Percentiles rank a stretch among this genome's conserved stretches.
Conservation (phyloP, 139 green algal species). For the Spirogloea muscicola region DNA sequence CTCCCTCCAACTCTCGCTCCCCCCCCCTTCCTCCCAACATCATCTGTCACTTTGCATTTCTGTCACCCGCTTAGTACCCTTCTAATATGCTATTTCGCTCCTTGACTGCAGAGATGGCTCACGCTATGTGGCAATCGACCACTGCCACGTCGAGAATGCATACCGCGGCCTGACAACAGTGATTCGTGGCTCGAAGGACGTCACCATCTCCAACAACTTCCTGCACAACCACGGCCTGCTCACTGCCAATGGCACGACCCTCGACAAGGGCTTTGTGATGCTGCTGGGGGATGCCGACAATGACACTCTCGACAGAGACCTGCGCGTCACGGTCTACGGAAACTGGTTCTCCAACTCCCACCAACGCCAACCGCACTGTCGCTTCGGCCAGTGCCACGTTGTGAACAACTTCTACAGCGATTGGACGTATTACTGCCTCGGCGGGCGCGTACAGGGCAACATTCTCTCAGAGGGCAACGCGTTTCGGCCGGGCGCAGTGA, state of each 20-base stretch:
- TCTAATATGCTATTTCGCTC: too few species aligned
- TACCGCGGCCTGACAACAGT: background rate
- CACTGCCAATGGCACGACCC: too few species aligned
- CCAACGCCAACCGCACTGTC: background rate
- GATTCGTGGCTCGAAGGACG: background rate
- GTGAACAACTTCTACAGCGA: conserved; percentile 17
- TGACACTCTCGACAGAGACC: background rate
- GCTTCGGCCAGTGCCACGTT: conserved; percentile 4
- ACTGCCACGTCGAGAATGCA: background rate
- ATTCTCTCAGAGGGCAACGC: conserved; percentile 6
- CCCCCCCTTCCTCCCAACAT: too few species aligned
- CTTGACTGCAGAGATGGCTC: too few species aligned
- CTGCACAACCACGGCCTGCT: background rate
- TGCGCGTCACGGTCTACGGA: background rate
- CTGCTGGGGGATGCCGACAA: background rate
- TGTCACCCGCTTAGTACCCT: too few species aligned
- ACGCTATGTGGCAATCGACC: too few species aligned
- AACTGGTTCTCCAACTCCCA: conserved; percentile 5
- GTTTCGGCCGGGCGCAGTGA: background rate
- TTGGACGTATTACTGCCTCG: conserved; percentile 11
- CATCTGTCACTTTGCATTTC: too few species aligned
- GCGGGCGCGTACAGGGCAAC: conserved; percentile 1
- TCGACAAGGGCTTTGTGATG: background rate
- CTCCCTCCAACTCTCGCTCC: too few species aligned
- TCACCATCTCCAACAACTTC: conserved; percentile 10